These are phyloP conservation scores for Termitomyces heimii DNA, from an alignment of 768 basidiomycete species.

Conservation along the genomic window DNA sequence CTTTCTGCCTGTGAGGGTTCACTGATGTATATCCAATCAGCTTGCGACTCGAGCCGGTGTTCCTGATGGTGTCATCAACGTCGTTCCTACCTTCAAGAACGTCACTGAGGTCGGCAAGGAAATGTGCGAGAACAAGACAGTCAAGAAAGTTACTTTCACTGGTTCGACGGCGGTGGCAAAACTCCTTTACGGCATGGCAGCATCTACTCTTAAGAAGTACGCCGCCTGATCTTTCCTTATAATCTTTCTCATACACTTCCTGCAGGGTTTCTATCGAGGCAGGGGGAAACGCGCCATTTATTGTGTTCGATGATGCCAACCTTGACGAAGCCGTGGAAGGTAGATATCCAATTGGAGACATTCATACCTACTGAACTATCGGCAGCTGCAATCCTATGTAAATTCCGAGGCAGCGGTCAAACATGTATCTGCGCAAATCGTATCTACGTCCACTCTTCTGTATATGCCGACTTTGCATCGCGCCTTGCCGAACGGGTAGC, in stretches of 20 bases:
- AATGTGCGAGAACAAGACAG: conserved; percentile 81
- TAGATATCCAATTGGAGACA: conserved; percentile 17
- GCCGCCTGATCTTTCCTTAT: conserved; percentile 12
- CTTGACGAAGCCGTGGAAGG: conserved; percentile 89
- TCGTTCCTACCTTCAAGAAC: conserved; percentile 84
- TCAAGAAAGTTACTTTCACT: conserved; percentile 91
- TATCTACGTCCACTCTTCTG: conserved; percentile 85
- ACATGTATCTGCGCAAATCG: conserved; percentile 88
- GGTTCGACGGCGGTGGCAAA: conserved; percentile 83
- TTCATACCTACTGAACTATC: background rate
- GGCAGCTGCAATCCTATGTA: conserved; percentile 64
- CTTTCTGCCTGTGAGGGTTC: background rate
- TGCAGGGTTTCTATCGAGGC: conserved; percentile 73
- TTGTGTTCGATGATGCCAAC: conserved; percentile 95
- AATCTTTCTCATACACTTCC: background rate
- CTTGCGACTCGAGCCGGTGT: conserved; percentile 86
- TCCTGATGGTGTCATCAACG: conserved; percentile 92
- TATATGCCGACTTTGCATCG: conserved; percentile 91
- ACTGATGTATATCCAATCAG: conserved; percentile 26
- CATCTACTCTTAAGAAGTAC: conserved; percentile 80
- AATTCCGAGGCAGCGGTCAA: conserved; percentile 79
- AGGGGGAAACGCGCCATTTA: conserved; percentile 94
- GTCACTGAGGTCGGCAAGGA: conserved; percentile 87
- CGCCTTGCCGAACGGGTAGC: conserved; percentile 80
- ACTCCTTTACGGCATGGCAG: conserved; percentile 62